Evolutionary conservation across 768 basidiomycete species (phyloP).

Genomic region (Boletus patriciae): DNA sequence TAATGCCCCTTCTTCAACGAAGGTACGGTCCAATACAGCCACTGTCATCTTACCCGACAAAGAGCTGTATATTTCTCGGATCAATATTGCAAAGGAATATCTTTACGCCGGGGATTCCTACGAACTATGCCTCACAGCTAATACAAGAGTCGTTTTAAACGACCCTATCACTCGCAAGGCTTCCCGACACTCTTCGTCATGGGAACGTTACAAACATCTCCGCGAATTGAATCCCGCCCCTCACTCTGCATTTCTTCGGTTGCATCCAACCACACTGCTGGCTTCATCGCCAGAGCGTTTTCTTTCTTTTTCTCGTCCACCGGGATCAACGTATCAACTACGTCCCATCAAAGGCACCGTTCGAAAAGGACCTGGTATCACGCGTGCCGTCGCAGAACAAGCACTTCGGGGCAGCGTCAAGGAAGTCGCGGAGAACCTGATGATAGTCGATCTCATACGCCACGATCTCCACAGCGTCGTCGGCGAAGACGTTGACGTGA

Average conservation of each 20-base stretch:
- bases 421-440: slow-evolving; percentile 94
- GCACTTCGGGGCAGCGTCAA: slow-evolving; percentile 67
- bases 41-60: slow-evolving; percentile 56
- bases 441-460: slow-evolving; percentile 97
- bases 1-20: slow-evolving; percentile 25
- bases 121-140: slow-evolving; percentile 87
- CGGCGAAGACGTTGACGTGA: slow-evolving; percentile 78
- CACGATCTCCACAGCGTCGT: slow-evolving; percentile 87
- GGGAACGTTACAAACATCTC: slow-evolving; percentile 73
- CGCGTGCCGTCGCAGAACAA: slow-evolving; percentile 64
- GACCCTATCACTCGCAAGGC: slow-evolving; percentile 22
- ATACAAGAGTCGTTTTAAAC: slow-evolving; percentile 56
- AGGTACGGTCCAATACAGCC: slow-evolving; percentile 24
- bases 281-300: slow-evolving; percentile 94
- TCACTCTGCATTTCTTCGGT: slow-evolving; percentile 77
- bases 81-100: slow-evolving; percentile 67
- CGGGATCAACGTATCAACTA: slow-evolving; percentile 68
- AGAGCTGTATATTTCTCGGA: slow-evolving; percentile 62
- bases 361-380: slow-evolving; percentile 64
- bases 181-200: slow-evolving; percentile 42
- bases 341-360: slow-evolving; percentile 95
- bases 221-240: slow-evolving; percentile 84
- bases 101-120: slow-evolving; percentile 88
- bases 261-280: slow-evolving; percentile 74
- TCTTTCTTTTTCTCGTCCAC: slow-evolving; percentile 72